Percentiles rank a stretch among this genome's conserved stretches.
Evolutionary conservation across 805 yeast species (phyloP).

Genomic region (Lachancea lanzarotensis): DNA sequence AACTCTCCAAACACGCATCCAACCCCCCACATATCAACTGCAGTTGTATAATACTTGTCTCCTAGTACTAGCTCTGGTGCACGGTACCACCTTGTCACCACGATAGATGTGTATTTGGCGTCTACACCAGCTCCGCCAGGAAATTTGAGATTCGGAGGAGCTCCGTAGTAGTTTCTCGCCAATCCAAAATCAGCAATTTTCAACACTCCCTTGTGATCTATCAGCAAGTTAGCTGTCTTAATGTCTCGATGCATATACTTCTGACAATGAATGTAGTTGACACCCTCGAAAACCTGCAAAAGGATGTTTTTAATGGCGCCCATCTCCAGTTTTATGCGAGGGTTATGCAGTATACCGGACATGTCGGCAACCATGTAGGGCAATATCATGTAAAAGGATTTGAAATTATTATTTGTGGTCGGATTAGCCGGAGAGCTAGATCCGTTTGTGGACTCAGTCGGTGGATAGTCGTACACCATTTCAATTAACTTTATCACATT

Average conservation of each 20-base stretch:
- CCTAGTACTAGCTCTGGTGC: conserved; percentile 92
- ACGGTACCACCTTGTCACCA: conserved; percentile 95
- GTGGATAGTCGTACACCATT: conserved; percentile 55
- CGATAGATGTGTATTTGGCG: conserved; percentile 53
- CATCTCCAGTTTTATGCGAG: conserved; percentile 50
- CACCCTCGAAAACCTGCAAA: conserved; percentile 70
- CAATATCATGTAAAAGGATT: conserved; percentile 72
- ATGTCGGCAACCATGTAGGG: conserved; percentile 92
- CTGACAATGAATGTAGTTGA: conserved; percentile 62
- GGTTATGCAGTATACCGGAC: conserved; percentile 83
- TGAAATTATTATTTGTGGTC: conserved; percentile 18
- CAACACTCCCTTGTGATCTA: conserved; percentile 67
- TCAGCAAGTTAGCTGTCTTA: conserved; percentile 89
- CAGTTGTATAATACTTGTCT: conserved; percentile 80
- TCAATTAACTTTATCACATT: conserved; percentile 76
- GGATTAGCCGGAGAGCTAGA: conserved; percentile 17
- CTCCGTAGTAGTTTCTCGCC: conserved; percentile 68
- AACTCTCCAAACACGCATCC: conserved; percentile 95
- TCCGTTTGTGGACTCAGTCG: conserved; percentile 14
- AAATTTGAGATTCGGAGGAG: conserved; percentile 43
- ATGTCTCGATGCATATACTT: conserved; percentile 79
- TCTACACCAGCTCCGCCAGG: conserved; percentile 41
- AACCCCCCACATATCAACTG: conserved; percentile 96
- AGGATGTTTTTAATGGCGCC: conserved; percentile 78
- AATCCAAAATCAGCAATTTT: conserved; percentile 95